A percentile compares a stretch with the other conserved stretches of the same genome.
phyloP scores from a whole-genome alignment of 495 filamentous ascomycete genomes.

The Staphylotrichum longicolle region DNA sequence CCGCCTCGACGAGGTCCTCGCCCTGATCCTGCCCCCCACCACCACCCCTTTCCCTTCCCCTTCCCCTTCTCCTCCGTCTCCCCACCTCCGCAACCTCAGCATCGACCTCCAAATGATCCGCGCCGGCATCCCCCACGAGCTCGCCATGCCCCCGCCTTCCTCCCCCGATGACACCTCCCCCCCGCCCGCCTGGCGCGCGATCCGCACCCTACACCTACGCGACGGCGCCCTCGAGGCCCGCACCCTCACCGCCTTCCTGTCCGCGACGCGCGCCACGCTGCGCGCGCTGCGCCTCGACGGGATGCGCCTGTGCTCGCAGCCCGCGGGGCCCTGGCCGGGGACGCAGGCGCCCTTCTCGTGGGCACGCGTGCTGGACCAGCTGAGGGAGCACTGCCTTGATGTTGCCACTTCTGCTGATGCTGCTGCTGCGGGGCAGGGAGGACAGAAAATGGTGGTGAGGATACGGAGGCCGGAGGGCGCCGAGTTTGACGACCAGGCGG shows the following conservation, averaged over 20 bases:
- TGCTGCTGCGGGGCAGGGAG: background rate
- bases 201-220: background rate
- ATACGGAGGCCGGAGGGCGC: background rate
- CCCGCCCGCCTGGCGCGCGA: background rate
- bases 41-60: background rate
- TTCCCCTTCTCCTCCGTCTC: too few relatives aligned
- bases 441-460: background rate
- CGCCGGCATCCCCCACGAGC: background rate
- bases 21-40: background rate
- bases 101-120: background rate
- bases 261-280: background rate
- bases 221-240: background rate
- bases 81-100: background rate
- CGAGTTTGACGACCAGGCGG: background rate
- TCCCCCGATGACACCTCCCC: too few relatives aligned
- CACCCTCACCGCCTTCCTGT: background rate
- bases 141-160: background rate
- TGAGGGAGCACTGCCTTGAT: background rate
- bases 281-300: background rate
- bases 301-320: background rate
- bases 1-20: background rate
- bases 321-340: background rate
- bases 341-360: background rate
- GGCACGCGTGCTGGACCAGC: background rate
- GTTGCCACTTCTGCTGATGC: too few relatives aligned